Percentiles rank a stretch among this genome's conserved stretches.
These are phyloP conservation scores for Aspergillus sp. DNA, from an alignment of 2,329 filamentous ascomycete genomes.

Conservation along the genomic window DNA sequence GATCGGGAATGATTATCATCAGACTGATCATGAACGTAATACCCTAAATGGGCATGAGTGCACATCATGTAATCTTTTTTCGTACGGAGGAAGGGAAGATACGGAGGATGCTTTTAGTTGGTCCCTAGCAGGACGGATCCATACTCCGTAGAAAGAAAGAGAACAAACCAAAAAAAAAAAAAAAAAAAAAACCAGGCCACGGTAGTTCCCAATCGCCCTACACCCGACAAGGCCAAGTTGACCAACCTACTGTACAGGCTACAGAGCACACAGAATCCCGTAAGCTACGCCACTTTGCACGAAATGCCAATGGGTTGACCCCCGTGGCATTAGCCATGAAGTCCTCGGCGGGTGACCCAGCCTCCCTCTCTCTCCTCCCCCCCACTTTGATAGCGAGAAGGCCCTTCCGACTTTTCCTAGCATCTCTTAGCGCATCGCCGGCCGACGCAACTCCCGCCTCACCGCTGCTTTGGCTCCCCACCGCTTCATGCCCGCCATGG, in stretches of 20 bases:
- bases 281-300: neutral
- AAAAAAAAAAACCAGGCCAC: too few species aligned
- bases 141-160: too few species aligned
- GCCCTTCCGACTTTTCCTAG: constrained; percentile 22
- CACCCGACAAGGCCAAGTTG: too few species aligned
- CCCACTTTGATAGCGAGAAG: constrained; percentile 24
- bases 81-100: too few species aligned
- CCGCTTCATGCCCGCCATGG: constrained; percentile 35
- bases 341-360: constrained; percentile 13
- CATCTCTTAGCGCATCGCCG: constrained; percentile 39
- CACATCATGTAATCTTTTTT: neutral
- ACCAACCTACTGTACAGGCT: too few species aligned
- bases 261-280: too few species aligned
- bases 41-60: neutral
- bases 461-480: constrained; percentile 46
- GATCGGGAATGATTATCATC: constrained; percentile 17
- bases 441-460: constrained; percentile 31
- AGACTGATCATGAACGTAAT: constrained; percentile 10
- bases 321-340: neutral
- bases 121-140: too few species aligned
- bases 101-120: too few species aligned
- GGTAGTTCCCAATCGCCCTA: too few species aligned
- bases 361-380: constrained; percentile 1
- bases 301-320: neutral
- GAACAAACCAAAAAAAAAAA: too few species aligned